Evolutionary conservation across 2,329 filamentous ascomycete genomes (phyloP), one percentile per base, ranked within the genome.

Genomic region (Pochonia chlamydosporia): DNA sequence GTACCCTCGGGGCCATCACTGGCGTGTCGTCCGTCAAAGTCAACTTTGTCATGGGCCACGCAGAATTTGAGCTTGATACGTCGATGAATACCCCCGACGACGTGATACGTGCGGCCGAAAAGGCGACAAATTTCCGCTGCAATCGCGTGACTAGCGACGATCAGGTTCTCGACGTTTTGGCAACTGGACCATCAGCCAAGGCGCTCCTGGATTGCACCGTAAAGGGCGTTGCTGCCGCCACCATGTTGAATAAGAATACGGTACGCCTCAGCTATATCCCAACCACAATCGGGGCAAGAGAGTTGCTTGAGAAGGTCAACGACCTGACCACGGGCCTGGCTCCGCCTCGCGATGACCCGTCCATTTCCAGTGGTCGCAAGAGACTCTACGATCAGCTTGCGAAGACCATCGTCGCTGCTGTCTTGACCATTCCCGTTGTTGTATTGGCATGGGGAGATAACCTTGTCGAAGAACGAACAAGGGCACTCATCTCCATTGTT

Each of bases 11-110:
- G 1, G 51, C 48, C 3, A 54, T 56, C 3, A n/a, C 51, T 3
- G 64, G 63, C 3, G 60, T 67, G 1, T 62, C 60, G 3, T 52
- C 57, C 3, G 59, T 62, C 2, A 59, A 56, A 1, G 63, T 69
- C 49, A 68, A 68, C 48, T 69, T 69, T 31, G 63, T 69, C 52
- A 63, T 63, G 56, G 65, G 64, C 4, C 60, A 56, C 6, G 67
- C 59, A 35, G 65, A 68, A 18, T 63, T 69, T 40, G 52, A 43
- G 5, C 23, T 67, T 2, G 58, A 67, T 40, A 46, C 48, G 0
- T 50, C 54, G 1, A 40, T 56, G 8, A 57, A 52, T 8, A 59
- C 52, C 2, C 53, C 53, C 1, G 59, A 63, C 4, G 54, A 62
- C 4, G 56, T 63, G 14, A 53, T 66, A 5, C 58, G 54, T 23